These are phyloP conservation scores for Gynochthodes officinalis DNA, from an alignment of 257 asterid genomes.

Conservation along the genomic window DNA sequence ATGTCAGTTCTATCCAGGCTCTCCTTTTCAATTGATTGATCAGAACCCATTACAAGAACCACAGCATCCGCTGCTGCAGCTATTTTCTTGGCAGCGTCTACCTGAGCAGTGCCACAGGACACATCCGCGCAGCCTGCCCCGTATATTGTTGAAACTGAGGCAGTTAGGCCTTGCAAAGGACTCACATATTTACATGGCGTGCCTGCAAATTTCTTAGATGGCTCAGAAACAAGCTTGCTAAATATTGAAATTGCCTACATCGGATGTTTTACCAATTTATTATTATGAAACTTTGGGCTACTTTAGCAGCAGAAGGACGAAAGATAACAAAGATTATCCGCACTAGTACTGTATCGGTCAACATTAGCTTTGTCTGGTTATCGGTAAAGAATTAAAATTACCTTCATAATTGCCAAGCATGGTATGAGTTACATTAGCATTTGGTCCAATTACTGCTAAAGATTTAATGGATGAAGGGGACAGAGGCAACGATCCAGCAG, in stretches of 20 bases:
- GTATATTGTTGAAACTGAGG: slow-evolving; percentile 48
- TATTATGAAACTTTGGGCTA: no score
- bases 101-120: slow-evolving; percentile 48
- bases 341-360: no score
- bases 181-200: slow-evolving; percentile 63
- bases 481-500: slow-evolving; percentile 58
- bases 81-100: slow-evolving; percentile 50
- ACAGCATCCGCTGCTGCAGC: slow-evolving; percentile 74
- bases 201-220: slow-evolving; percentile 37
- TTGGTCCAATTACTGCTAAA: slow-evolving; percentile 86
- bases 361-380: no score
- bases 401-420: slow-evolving; percentile 89
- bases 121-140: slow-evolving; percentile 53
- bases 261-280: no score
- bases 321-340: not conserved
- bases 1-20: slow-evolving; percentile 50
- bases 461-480: slow-evolving; percentile 53
- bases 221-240: not conserved
- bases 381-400: slow-evolving; percentile 9
- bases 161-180: slow-evolving; percentile 61
- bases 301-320: no score
- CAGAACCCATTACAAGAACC: slow-evolving; percentile 77
- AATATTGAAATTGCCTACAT: no score
- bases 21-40: slow-evolving; percentile 66
- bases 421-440: slow-evolving; percentile 54